Base-by-base conservation (phyloP, 1,139 yeast genomes). In the Geotrichum aggregatum region DNA sequence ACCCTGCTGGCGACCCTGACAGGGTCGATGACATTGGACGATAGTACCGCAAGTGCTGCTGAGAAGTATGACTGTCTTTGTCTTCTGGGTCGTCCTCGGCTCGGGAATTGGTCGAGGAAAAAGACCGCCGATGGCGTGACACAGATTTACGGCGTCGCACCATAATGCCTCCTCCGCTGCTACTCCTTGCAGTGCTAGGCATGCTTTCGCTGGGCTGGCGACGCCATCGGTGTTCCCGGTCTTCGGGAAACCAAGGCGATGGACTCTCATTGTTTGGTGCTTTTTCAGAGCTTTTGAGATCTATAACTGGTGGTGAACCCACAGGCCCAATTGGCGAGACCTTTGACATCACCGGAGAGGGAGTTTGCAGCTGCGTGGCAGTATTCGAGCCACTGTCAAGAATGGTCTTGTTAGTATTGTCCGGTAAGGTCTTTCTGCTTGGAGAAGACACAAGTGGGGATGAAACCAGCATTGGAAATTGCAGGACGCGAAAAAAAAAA, bases 101-200 rank as follows among this genome's bases (percentile, higher is more conserved):
- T 3, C 18, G 16, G 5, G 36, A 10, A 34, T 34, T 16, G 18
- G 31, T 40, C 21, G 8, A 31, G 2, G 44, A 40, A 7, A 43
- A 6, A 8, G 47, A 43, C 30, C 39, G 47, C 10, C 47, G 24
- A 11, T 18, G 47, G 22, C 38, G 47, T n/a, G 47, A 43, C 16
- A 43, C 30, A 7, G 47, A 43, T 28, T 24, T 36, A 38, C 44
- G 49, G 26, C 49, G 43, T 26, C 42, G 41, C 4, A 43, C 38
- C 44, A 36, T 36, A 28, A 28, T 21, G 7, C 36, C 24, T 22
- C 36, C 39, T 16, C 39, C 33, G 39, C 39, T 19, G 39, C 39
- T 31, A 19, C 5, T 24, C 7, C 28, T 24, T 24, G 28, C 7
- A 24, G 7, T 24, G 5, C 28, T 24, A 24, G 39, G 47, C 30